Percentiles rank a stretch among this genome's conserved stretches.
Evolutionary conservation across 345 rosid genomes (phyloP).

Genomic region (Melaleuca alternifolia): DNA sequence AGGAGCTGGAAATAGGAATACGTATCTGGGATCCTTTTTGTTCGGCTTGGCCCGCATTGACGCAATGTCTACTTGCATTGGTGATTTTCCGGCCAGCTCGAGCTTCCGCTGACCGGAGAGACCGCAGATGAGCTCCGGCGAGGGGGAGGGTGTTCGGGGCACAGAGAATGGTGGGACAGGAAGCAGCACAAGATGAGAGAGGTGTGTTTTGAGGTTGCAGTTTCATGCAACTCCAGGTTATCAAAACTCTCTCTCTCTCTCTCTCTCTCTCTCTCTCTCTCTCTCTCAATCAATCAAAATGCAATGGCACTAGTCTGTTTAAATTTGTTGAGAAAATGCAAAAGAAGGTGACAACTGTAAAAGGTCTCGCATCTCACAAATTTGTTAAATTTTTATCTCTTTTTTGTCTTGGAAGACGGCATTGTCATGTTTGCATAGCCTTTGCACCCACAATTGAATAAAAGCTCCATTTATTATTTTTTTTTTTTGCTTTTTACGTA

Average conservation of each 20-base stretch:
- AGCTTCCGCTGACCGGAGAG: not conserved
- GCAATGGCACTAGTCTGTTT: not conserved
- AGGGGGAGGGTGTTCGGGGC: slow-evolving; percentile 20
- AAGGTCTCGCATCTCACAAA: not conserved
- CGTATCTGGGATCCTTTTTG: not conserved
- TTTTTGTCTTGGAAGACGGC: not conserved
- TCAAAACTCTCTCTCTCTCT: not conserved
- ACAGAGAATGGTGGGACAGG: slow-evolving; percentile 17
- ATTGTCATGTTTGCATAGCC: not conserved
- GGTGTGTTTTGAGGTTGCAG: slow-evolving; percentile 20
- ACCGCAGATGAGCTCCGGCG: not conserved
- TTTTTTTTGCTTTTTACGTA: not conserved
- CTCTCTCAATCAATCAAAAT: not conserved
- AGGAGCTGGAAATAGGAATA: not conserved
- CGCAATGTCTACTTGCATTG: not conserved
- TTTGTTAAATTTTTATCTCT: not conserved
- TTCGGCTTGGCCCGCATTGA: not conserved
- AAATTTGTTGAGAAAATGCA: not conserved
- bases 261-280: not conserved
- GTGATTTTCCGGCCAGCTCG: not conserved
- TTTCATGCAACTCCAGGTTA: slow-evolving; percentile 40
- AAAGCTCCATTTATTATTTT: not conserved
- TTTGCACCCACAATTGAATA: not conserved
- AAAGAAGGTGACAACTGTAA: not conserved
- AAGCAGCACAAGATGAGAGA: slow-evolving; percentile 27